phyloP scores from a whole-genome alignment of 768 basidiomycete species.

The Suillus hirtellus region DNA sequence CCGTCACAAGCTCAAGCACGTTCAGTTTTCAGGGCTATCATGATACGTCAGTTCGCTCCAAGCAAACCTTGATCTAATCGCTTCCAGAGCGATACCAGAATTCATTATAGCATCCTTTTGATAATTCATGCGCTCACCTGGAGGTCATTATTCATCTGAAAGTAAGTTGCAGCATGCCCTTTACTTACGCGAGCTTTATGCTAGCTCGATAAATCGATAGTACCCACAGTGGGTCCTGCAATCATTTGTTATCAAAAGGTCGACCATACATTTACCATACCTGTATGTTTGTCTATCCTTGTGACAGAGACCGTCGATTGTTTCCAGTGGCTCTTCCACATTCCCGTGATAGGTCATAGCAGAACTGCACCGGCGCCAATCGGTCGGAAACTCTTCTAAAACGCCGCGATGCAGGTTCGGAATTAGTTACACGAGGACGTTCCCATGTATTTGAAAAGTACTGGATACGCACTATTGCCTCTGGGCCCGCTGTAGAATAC shows the following conservation, averaged over 20 bases:
- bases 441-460: constrained; percentile 21
- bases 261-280: constrained; percentile 20
- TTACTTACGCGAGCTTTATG: constrained; percentile 10
- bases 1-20: constrained; percentile 16
- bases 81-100: constrained; percentile 34
- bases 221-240: constrained; percentile 28
- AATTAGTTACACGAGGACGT: constrained; percentile 19
- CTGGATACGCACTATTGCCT: constrained; percentile 39
- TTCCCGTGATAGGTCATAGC: constrained; percentile 29
- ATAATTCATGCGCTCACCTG: constrained; percentile 27
- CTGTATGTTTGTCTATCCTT: constrained; percentile 33
- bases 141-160: constrained; percentile 39
- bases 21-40: constrained; percentile 33
- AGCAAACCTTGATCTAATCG: constrained; percentile 35
- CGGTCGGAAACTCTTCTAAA: constrained; percentile 26
- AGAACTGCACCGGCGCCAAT: constrained; percentile 30
- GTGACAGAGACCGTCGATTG: constrained; percentile 24
- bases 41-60: constrained; percentile 33
- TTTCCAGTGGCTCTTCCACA: constrained; percentile 13
- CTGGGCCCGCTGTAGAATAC: constrained; percentile 28
- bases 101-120: constrained; percentile 17
- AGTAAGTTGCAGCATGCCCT: constrained; percentile 28
- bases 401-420: constrained; percentile 38
- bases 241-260: constrained; percentile 6
- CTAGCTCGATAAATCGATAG: constrained; percentile 12